Base-by-base conservation (phyloP, 495 filamentous ascomycete genomes). In the Hypoxylon fuscum region DNA sequence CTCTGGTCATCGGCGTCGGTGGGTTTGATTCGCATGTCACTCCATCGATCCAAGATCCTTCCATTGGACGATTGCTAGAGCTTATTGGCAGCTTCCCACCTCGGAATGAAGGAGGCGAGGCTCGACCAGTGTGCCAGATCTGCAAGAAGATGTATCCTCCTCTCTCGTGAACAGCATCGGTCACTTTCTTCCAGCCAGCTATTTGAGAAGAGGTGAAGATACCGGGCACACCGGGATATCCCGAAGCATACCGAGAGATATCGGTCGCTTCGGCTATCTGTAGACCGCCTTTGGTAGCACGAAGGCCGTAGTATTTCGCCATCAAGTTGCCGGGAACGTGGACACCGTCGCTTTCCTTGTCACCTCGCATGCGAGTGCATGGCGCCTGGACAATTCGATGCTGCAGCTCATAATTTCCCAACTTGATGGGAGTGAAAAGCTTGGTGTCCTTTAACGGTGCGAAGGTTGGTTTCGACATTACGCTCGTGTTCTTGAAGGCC, bases 261-360 rank as follows among this genome's bases (percentile, higher is more conserved):
- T 84, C 77, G 17, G 86, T 85, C 8, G 81, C 87, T 74, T 91
- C 88, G 21, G 80, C 80, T 66, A 89, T 84, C 52, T 85, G 69
- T 9, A 88, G 74, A 9, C 83, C 85, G 14, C 85, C 85, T 4
- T 76, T 71, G 34, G 76, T 77, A 35, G 79, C 83, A 22, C 85
- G 78, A 54, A 85, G 82, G 3, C 58, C 66, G 72, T 88, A 88
- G 74, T 88, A 87, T 48, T 83, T 74, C 5, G 62, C 59, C n/a
- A 80, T 78, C 42, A 81, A 61, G 44, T 77, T 73, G 18, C 75
- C 70, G 2, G 78, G 79, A 31, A 82, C 77, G 35, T 77, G 74
- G 48, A 66, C 11, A 18, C 70, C 68, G 44, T 66, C 66, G 27
- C 65, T 59, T 22, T 66, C 66, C 38, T 78, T 77, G 38, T 75